Evolutionary conservation across 441 rosid genomes (phyloP).

Genomic region (Brassica balearica): DNA sequence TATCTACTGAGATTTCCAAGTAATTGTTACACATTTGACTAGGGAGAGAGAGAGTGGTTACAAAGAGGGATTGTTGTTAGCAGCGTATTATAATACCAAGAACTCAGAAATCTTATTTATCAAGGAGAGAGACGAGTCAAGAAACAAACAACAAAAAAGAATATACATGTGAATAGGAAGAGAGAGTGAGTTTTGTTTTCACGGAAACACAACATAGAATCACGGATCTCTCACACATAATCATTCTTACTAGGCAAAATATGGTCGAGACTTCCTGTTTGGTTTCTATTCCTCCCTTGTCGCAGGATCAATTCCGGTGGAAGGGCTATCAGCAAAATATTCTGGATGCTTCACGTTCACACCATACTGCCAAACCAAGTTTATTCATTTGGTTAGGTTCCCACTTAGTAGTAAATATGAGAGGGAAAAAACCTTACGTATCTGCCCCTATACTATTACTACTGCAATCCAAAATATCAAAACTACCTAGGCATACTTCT

Average conservation of each 20-base stretch:
- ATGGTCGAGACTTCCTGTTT: neutral
- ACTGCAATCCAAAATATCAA: conserved; percentile 15
- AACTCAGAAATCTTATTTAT: conserved; percentile 23
- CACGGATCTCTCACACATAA: conserved; percentile 19
- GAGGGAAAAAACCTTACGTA: neutral
- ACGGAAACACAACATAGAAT: conserved; percentile 25
- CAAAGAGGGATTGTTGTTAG: neutral
- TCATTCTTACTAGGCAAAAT: conserved; percentile 11
- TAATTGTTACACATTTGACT: neutral
- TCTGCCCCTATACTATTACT: conserved; percentile 10
- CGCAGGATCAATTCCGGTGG: conserved; percentile 78
- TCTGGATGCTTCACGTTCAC: conserved; percentile 94
- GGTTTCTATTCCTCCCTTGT: conserved; percentile 66
- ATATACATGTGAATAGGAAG: conserved; percentile 37
- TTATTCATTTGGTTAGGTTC: conserved; percentile 21
- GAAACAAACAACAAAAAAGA: conserved; percentile 17
- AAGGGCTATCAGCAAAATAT: conserved; percentile 94
- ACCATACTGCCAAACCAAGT: conserved; percentile 60
- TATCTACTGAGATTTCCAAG: neutral
- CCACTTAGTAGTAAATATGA: neutral
- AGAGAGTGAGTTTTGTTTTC: conserved; percentile 19
- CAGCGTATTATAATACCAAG: neutral
- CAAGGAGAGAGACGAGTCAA: conserved; percentile 14
- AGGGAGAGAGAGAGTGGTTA: neutral
- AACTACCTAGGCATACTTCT: neutral